Conservation (phyloP, 257 asterid genomes). For the Ilex aquifolium region DNA sequence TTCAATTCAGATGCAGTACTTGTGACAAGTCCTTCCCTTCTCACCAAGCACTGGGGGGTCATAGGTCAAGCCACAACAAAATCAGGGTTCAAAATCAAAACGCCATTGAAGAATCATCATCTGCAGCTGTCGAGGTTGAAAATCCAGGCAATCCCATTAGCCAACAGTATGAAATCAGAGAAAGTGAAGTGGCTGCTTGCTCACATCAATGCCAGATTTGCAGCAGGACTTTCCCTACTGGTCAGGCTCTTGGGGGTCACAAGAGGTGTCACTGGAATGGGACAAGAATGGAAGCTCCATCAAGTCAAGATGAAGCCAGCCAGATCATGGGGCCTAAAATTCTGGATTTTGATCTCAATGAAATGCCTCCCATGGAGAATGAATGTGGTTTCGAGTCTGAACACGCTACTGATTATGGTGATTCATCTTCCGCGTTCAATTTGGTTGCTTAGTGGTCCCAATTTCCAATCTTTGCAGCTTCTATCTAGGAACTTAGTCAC, state of each 20-base stretch:
- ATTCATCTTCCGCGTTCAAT: constrained; percentile 14
- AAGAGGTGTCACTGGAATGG: constrained; percentile 13
- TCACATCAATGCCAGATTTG: constrained; percentile 8
- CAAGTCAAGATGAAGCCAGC: constrained; percentile 21
- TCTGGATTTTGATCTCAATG: constrained; percentile 46
- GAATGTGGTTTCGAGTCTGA: constrained; percentile 8
- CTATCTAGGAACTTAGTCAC: background rate
- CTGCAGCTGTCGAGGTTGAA: constrained; percentile 6
- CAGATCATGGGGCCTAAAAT: constrained; percentile 3
- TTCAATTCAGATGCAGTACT: constrained; percentile 25
- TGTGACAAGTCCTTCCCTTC: constrained; percentile 30
- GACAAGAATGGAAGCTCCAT: background rate
- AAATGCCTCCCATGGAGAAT: constrained; percentile 32
- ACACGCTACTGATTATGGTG: constrained; percentile 8
- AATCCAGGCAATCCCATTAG: background rate
- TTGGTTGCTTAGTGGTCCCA: background rate
- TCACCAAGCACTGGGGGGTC: constrained; percentile 46
- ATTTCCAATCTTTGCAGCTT: constrained; percentile 9
- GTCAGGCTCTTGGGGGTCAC: constrained; percentile 18
- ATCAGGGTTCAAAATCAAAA: constrained; percentile 18
- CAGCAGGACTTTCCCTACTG: constrained; percentile 6
- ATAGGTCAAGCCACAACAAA: constrained; percentile 40
- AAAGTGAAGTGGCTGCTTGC: background rate
- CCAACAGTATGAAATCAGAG: too few species aligned
- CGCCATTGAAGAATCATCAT: constrained; percentile 3